phyloP scores from a whole-genome alignment of 1,284 basidiomycete species.

The Moesziomyces sp. region DNA sequence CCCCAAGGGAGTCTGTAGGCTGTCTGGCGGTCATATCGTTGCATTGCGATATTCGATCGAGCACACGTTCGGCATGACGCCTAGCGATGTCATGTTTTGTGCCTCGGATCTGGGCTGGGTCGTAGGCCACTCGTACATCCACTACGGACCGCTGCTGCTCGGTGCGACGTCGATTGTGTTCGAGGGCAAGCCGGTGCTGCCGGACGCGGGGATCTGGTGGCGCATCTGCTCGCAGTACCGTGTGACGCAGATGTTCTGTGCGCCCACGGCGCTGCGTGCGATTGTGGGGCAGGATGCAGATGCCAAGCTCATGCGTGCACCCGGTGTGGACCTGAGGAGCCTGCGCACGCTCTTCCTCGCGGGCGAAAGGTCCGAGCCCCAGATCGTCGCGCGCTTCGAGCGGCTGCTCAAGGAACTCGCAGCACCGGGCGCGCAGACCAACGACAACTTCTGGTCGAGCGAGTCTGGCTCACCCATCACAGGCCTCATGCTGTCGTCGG shows the following conservation, averaged over 20 bases:
- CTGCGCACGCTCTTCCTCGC: slow-evolving; percentile 63
- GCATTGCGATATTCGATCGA: slow-evolving; percentile 59
- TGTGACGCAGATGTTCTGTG: slow-evolving; percentile 58
- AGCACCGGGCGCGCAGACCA: slow-evolving; percentile 58
- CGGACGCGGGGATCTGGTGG: slow-evolving; percentile 65
- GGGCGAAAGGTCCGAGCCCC: slow-evolving; percentile 60
- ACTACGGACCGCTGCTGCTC: slow-evolving; percentile 61
- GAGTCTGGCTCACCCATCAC: slow-evolving; percentile 63
- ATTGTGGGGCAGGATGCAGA: slow-evolving; percentile 60
- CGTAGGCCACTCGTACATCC: slow-evolving; percentile 51
- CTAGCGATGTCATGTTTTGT: slow-evolving; percentile 53
- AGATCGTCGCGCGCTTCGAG: slow-evolving; percentile 56
- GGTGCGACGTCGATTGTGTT: slow-evolving; percentile 62
- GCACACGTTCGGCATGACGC: slow-evolving; percentile 55
- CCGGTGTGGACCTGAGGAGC: slow-evolving; percentile 46
- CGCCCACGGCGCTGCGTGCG: slow-evolving; percentile 60
- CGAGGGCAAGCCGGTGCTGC: slow-evolving; percentile 65
- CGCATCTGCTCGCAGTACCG: slow-evolving; percentile 47
- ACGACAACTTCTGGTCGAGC: slow-evolving; percentile 65
- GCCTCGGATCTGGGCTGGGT: slow-evolving; percentile 58
- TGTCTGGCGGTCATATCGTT: slow-evolving; percentile 61
- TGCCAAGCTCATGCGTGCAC: slow-evolving; percentile 53
- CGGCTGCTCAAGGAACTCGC: slow-evolving; percentile 51
- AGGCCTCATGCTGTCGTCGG: slow-evolving; percentile 49
- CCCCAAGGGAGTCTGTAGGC: slow-evolving; percentile 60